Evolutionary conservation across 345 rosid species (phyloP).

Genomic region (Moricandia moricandioides): DNA sequence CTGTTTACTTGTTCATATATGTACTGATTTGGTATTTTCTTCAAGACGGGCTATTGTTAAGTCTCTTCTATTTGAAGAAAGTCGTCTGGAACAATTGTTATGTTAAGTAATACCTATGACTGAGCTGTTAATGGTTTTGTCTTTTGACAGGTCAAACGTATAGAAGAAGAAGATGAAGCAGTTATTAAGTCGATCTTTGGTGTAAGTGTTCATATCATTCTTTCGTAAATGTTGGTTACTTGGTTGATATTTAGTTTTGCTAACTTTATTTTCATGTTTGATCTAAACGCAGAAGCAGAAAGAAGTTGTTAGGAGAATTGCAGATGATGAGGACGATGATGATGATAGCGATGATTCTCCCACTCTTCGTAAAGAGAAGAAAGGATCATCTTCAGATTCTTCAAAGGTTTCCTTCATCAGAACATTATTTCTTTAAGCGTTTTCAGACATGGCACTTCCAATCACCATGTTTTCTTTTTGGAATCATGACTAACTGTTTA

Average conservation of each 20-base stretch:
- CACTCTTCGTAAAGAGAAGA: slow-evolving; percentile 22
- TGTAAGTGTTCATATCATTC: slow-evolving; percentile 36
- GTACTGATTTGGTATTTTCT: not conserved
- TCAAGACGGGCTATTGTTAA: not conserved
- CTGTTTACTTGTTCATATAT: not conserved
- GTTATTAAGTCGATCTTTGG: slow-evolving; percentile 62
- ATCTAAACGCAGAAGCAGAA: slow-evolving; percentile 39
- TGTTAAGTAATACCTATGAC: not conserved
- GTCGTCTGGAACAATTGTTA: not conserved
- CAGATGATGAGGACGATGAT: slow-evolving; percentile 52
- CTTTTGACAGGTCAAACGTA: slow-evolving; percentile 46
- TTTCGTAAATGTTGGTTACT: not conserved
- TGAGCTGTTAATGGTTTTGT: not conserved
- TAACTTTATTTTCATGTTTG: slow-evolving; percentile 6
- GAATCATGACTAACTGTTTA: slow-evolving; percentile 2
- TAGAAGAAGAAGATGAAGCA: slow-evolving; percentile 70
- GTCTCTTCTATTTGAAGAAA: not conserved
- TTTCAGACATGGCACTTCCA: not conserved
- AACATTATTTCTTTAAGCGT: not conserved
- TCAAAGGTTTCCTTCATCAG: slow-evolving; percentile 28
- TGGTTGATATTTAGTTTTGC: not conserved
- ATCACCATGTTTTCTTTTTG: not conserved
- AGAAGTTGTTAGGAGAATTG: slow-evolving; percentile 54
- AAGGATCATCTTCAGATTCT: slow-evolving; percentile 22
- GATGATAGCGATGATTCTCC: slow-evolving; percentile 24